Conservation (phyloP, 148 eudicot genomes). For the Gaultheria prostrata region DNA sequence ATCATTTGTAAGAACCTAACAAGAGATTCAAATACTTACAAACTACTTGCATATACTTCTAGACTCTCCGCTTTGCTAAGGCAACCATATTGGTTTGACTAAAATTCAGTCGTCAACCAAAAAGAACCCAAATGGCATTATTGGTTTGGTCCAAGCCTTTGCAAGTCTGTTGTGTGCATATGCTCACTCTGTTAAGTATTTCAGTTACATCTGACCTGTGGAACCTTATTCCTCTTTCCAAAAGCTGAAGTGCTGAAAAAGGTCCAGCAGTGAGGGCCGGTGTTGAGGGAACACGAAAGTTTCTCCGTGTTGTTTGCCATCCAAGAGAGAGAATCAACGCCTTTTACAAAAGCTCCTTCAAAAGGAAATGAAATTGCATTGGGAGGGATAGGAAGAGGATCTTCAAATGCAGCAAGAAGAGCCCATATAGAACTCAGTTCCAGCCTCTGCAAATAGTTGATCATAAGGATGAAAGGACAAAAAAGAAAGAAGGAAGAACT, state of each 20-base stretch:
- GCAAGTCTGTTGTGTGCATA: neutral
- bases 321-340: slow-evolving; percentile 88
- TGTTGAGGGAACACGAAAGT: slow-evolving; percentile 34
- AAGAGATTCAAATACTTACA: neutral
- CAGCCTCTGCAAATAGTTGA: slow-evolving; percentile 51
- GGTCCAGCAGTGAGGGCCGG: slow-evolving; percentile 87
- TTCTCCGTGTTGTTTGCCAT: slow-evolving; percentile 84
- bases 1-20: slow-evolving; percentile 2
- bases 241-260: slow-evolving; percentile 80
- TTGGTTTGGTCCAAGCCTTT: neutral
- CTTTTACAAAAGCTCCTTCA: slow-evolving; percentile 94
- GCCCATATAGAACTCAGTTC: slow-evolving; percentile 96
- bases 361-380: slow-evolving; percentile 42
- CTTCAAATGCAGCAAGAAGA: slow-evolving; percentile 92
- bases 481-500: neutral
- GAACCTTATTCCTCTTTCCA: slow-evolving; percentile 87
- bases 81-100: neutral
- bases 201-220: slow-evolving; percentile 57
- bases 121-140: neutral
- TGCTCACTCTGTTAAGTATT: neutral
- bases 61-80: neutral
- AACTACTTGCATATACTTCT: neutral
- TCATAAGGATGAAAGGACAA: neutral
- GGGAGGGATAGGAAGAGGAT: slow-evolving; percentile 72
- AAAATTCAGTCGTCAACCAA: neutral